Percentiles rank a stretch among this genome's conserved stretches.
Evolutionary conservation across 352 stramenopile genomes (phyloP).

Genomic region (Pseudoperonospora humuli): DNA sequence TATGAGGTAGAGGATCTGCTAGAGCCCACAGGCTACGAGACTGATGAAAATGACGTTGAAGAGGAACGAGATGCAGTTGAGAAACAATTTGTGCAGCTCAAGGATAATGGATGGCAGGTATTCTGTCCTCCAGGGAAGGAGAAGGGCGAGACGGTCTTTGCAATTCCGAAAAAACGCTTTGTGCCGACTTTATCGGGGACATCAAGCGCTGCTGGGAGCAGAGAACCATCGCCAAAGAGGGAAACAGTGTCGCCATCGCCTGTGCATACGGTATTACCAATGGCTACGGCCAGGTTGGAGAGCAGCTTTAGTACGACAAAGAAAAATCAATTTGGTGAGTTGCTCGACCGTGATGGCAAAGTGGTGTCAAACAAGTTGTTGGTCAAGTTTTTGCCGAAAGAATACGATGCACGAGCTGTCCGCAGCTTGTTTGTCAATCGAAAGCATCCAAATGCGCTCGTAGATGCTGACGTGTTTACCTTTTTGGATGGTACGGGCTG

Average conservation of each 20-base stretch:
- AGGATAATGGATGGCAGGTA: constrained; percentile 57
- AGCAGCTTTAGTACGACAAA: constrained; percentile 16
- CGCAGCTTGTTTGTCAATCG: constrained; percentile 42
- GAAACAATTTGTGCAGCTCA: constrained; percentile 31
- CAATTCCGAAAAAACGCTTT: constrained; percentile 62
- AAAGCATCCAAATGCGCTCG: constrained; percentile 30
- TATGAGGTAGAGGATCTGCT: constrained; percentile 50
- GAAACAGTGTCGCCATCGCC: constrained; percentile 16
- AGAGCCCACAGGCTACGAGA: constrained; percentile 24
- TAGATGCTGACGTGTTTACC: constrained; percentile 58
- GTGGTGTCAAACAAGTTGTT: constrained; percentile 58
- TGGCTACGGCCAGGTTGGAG: constrained; percentile 8
- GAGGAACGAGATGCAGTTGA: constrained; percentile 23
- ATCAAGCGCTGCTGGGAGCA: constrained; percentile 20
- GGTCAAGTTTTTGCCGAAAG: constrained; percentile 52
- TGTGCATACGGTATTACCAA: constrained; percentile 9
- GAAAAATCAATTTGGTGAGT: constrained; percentile 27
- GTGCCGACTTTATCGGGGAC: constrained; percentile 8
- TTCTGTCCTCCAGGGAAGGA: constrained; percentile 59
- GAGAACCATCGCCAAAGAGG: constrained; percentile 32
- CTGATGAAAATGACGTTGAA: constrained; percentile 31
- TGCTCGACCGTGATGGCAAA: constrained; percentile 37
- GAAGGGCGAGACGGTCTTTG: constrained; percentile 55
- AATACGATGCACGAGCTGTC: constrained; percentile 34
- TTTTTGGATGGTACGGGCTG: constrained; percentile 65